phyloP scores from a whole-genome alignment of 768 basidiomycete species.

The Boletellus sp. region DNA sequence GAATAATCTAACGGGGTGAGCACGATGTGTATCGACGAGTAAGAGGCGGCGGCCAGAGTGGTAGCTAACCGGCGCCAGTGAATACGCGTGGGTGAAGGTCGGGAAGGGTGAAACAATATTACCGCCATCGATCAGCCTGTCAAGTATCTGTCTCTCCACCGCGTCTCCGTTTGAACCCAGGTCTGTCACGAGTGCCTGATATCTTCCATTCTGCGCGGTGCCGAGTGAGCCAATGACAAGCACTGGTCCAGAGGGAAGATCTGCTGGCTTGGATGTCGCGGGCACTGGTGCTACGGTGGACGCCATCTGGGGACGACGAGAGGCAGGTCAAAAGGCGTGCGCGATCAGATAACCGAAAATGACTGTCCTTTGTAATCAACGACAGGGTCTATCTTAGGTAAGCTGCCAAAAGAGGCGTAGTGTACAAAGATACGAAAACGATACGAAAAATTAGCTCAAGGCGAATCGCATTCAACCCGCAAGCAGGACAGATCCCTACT shows the following conservation, averaged over 20 bases:
- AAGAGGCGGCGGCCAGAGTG: constrained; percentile 48
- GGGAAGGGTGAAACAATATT: constrained; percentile 5
- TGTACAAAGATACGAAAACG: neutral
- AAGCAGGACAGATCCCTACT: neutral
- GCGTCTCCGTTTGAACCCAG: constrained; percentile 46
- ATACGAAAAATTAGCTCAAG: constrained; percentile 4
- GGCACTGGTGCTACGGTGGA: constrained; percentile 41
- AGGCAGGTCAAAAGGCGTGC: neutral
- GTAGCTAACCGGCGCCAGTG: constrained; percentile 44
- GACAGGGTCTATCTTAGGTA: constrained; percentile 18
- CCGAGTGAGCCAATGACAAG: constrained; percentile 76
- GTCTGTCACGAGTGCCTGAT: constrained; percentile 63
- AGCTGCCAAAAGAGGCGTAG: neutral
- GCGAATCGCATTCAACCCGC: constrained; percentile 7
- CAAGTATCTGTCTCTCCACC: constrained; percentile 79
- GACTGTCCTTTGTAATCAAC: constrained; percentile 19
- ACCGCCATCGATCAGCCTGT: constrained; percentile 82
- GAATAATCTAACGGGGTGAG: constrained; percentile 64
- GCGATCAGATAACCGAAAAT: neutral
- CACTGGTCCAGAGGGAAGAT: constrained; percentile 41
- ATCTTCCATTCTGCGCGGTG: constrained; percentile 76
- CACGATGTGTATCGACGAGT: constrained; percentile 65
- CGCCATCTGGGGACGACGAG: constrained; percentile 43
- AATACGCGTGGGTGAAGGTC: neutral
- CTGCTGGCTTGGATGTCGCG: constrained; percentile 16